Conservation (phyloP, 208 protist species). For the Acanthamoeba castellanii region DNA sequence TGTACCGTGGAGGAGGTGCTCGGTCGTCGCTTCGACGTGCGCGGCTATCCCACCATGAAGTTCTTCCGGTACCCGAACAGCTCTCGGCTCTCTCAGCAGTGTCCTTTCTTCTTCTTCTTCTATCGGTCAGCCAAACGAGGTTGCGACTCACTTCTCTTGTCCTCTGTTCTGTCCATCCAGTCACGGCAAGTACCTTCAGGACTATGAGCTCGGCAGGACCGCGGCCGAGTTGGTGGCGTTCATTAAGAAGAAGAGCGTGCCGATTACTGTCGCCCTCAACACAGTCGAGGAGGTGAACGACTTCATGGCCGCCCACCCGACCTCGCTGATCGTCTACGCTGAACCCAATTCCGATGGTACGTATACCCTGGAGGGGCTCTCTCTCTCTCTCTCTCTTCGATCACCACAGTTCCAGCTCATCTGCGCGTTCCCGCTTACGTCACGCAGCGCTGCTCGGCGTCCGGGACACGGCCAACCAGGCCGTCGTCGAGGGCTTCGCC, state of each 20-base stretch:
- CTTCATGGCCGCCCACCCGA: constrained; percentile 9
- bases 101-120: not conserved
- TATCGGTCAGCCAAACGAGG: not conserved
- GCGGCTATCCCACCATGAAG: constrained; percentile 65
- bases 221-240: constrained; percentile 18
- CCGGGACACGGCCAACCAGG: not conserved
- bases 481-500: not conserved
- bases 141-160: not conserved
- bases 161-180: not conserved
- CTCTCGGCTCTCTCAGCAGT: not conserved
- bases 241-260: constrained; percentile 45
- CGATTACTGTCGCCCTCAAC: not conserved
- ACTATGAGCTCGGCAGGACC: not conserved
- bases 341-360: constrained; percentile 1
- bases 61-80: constrained; percentile 7
- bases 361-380: not conserved
- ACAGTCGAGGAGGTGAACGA: not conserved
- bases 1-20: constrained; percentile 57
- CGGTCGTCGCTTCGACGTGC: constrained; percentile 4
- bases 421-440: not conserved
- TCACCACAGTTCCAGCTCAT: not conserved
- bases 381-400: not conserved
- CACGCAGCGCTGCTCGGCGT: not conserved
- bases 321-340: constrained; percentile 28
- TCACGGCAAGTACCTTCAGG: not conserved